Base-by-base conservation (phyloP, 768 basidiomycete genomes). In the Leccinellum rugosiceps region DNA sequence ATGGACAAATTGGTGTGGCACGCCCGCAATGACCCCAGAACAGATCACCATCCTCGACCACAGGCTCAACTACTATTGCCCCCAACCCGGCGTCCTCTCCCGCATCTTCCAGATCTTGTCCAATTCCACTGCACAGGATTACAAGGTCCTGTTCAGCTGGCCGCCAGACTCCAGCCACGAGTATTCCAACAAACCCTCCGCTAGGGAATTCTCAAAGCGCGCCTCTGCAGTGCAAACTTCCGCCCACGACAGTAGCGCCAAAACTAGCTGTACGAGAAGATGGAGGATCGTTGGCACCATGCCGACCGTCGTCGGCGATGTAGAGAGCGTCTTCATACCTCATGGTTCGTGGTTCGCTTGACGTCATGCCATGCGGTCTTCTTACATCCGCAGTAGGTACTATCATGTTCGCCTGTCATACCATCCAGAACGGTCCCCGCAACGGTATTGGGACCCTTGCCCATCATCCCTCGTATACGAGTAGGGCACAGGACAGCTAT, bases 1-100 rank as follows among this genome's bases (percentile, higher is more conserved):
- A 31, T 94, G 91, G 92, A 81, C 90, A 2, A 93, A 92, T 68
- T 94, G 92, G 91, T 94, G 92, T 72, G 88, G 88, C 55, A 92
- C 92, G 0, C 86, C 86, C 4, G 71, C 68, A 52, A 81, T 93
- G 82, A 71, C 67, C 66, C 52, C 65, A 57, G 77, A 84, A 21
- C 83, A 91, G 63, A 75, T 86, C 53, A 72, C 83, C 23, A 75
- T 82, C 44, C 79, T 91, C 58, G 84, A 79, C 65, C 75, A 77
- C 61, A 77, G 82, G 53, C 83, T 92, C 58, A 74, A 81, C 60
- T 75, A 75, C 58, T 83, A 76, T 65, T 75, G 83, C 21, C 83
- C 82, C 26, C 81, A 78, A 61, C 75, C 78, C 9, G 76, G 74
- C 53, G 73, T 74, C 62, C 80, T 81, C 74, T 75, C 77, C 51